Conservation (phyloP, 2,329 filamentous ascomycete genomes). For the Penicillium occitanis region DNA sequence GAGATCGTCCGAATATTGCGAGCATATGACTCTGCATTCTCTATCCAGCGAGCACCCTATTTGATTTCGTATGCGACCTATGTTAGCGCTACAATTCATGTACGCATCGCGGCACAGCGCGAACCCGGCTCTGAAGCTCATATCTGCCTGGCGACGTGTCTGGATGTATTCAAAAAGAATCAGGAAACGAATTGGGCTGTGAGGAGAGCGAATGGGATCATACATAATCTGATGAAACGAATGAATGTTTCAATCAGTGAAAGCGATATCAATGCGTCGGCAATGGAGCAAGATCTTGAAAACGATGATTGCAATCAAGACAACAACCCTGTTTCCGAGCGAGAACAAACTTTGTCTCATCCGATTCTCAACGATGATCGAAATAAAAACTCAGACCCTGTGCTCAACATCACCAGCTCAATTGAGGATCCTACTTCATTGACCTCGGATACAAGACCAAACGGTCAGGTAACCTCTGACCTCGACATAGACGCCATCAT, state of each 20-base stretch:
- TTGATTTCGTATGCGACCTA: constrained; percentile 57
- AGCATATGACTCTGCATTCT: constrained; percentile 49
- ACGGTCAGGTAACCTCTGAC: constrained; percentile 26
- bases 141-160: constrained; percentile 44
- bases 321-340: neutral
- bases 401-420: neutral
- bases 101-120: constrained; percentile 52
- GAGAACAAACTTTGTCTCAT: neutral
- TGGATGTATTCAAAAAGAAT: constrained; percentile 51
- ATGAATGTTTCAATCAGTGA: constrained; percentile 35
- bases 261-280: neutral
- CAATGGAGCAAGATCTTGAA: neutral
- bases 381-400: neutral
- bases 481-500: constrained; percentile 47
- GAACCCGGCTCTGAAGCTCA: constrained; percentile 43
- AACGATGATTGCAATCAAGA: neutral
- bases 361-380: neutral
- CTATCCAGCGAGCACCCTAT: constrained; percentile 52
- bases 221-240: constrained; percentile 49
- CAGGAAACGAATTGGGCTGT: constrained; percentile 54
- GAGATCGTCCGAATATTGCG: constrained; percentile 48
- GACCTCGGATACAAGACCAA: neutral
- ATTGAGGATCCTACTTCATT: neutral
- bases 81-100: constrained; percentile 55
- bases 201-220: constrained; percentile 47